Percentiles rank a stretch among this genome's conserved stretches.
phyloP scores from a whole-genome alignment of 148 eudicot species.

The Silene conica region DNA sequence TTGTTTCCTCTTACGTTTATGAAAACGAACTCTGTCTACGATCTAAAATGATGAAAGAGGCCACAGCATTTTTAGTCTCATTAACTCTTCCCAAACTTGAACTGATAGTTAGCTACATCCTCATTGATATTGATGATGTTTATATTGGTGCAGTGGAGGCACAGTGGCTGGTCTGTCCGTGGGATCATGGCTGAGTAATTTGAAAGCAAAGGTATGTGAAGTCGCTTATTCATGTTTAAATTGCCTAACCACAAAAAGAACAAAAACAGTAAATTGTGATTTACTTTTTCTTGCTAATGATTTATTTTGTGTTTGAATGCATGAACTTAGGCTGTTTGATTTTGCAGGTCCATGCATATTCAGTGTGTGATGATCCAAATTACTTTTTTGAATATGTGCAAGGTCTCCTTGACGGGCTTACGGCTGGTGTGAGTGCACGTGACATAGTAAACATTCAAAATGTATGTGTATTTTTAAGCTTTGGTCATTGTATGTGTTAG shows the following conservation, averaged over 20 bases:
- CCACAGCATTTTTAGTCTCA: not conserved
- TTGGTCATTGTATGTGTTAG: not conserved
- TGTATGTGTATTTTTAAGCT: constrained; percentile 39
- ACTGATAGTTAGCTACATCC: not conserved
- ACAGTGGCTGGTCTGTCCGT: constrained; percentile 86
- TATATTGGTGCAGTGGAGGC: constrained; percentile 65
- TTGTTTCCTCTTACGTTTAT: not conserved
- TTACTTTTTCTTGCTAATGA: not conserved
- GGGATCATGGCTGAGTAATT: constrained; percentile 67
- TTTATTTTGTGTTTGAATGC: not conserved
- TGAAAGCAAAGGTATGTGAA: constrained; percentile 72
- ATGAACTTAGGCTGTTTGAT: constrained; percentile 11
- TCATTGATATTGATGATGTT: constrained; percentile 12
- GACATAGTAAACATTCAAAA: constrained; percentile 55
- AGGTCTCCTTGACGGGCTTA: constrained; percentile 59
- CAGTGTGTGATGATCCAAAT: constrained; percentile 91
- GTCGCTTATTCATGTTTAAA: constrained; percentile 10
- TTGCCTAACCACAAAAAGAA: not conserved
- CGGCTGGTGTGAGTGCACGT: constrained; percentile 46
- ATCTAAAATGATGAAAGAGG: not conserved
- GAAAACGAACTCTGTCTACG: not conserved
- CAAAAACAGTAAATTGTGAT: not conserved
- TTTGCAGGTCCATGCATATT: constrained; percentile 76
- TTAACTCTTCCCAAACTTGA: not conserved
- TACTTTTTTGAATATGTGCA: constrained; percentile 81